phyloP scores from a whole-genome alignment of 495 filamentous ascomycete species.

The Podospora conica region DNA sequence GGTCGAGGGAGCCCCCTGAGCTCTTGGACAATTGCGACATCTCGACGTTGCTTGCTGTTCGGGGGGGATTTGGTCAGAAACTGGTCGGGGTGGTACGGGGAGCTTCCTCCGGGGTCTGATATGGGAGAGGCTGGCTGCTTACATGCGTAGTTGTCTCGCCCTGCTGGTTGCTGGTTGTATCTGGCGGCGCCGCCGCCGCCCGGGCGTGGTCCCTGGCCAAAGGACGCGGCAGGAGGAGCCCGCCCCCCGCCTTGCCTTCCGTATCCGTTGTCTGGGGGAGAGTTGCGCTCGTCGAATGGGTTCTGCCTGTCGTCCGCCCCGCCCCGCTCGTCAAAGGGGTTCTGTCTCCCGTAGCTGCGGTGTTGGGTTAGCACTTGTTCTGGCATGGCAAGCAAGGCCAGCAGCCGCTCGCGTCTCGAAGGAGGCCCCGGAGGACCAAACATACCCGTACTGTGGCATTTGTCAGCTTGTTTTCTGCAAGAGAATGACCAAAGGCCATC shows the following conservation, averaged over 20 bases:
- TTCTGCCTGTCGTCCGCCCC: slow-evolving; percentile 39
- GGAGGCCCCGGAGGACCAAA: neutral
- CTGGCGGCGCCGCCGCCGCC: slow-evolving; percentile 32
- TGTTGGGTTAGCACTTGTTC: slow-evolving; percentile 20
- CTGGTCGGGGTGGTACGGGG: neutral
- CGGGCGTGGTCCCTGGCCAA: slow-evolving; percentile 42
- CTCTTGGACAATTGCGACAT: slow-evolving; percentile 54
- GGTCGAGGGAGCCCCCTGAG: slow-evolving; percentile 35
- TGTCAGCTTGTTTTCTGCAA: neutral
- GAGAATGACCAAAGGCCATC: neutral
- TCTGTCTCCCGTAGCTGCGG: slow-evolving; percentile 39
- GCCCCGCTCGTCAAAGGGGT: slow-evolving; percentile 16
- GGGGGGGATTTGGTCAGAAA: neutral
- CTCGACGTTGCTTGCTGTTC: slow-evolving; percentile 49
- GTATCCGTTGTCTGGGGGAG: slow-evolving; percentile 4
- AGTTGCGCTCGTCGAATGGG: slow-evolving; percentile 15
- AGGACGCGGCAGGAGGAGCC: slow-evolving; percentile 23
- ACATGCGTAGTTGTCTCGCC: slow-evolving; percentile 44
- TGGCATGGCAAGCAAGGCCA: neutral
- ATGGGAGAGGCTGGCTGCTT: slow-evolving; percentile 22
- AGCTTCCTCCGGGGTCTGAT: neutral
- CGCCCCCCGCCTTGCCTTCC: slow-evolving; percentile 19
- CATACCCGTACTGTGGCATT: neutral
- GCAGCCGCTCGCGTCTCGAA: too few species aligned
- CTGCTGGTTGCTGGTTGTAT: slow-evolving; percentile 39